Conservation (phyloP, 352 stramenopile species). For the Synura sp. region DNA sequence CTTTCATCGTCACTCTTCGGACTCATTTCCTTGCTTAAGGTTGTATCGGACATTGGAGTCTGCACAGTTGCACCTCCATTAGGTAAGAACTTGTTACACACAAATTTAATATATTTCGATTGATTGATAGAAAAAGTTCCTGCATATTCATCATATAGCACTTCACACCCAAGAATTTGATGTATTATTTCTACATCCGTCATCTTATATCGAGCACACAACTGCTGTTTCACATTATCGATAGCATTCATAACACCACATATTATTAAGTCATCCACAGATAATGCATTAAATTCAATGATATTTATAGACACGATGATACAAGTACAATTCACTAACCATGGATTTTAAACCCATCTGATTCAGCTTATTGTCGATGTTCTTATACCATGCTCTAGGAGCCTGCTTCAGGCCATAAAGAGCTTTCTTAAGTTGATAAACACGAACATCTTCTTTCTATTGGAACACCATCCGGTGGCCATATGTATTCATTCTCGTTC, state of each 20-base stretch:
- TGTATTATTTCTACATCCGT: conserved; percentile 28
- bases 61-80: conserved; percentile 27
- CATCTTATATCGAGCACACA: conserved; percentile 29
- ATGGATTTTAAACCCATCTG: too few relatives aligned
- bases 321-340: too few relatives aligned
- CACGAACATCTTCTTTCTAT: too few relatives aligned
- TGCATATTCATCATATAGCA: conserved; percentile 18
- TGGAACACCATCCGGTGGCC: too few relatives aligned
- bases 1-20: conserved; percentile 22
- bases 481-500: too few relatives aligned
- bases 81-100: conserved; percentile 38
- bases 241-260: conserved; percentile 34
- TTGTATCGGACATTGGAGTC: conserved; percentile 23
- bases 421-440: conserved; percentile 27
- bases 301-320: too few relatives aligned
- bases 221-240: conserved; percentile 17
- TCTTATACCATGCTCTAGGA: too few relatives aligned
- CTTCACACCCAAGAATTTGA: conserved; percentile 30
- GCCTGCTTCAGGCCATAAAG: conserved; percentile 40
- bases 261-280: too few relatives aligned
- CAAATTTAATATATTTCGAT: conserved; percentile 34
- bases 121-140: conserved; percentile 40
- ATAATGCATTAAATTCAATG: conserved; percentile 32
- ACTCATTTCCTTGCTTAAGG: neutral
- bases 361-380: too few relatives aligned